Conservation (phyloP, 768 basidiomycete genomes). For the Coprinopsis sp. region DNA sequence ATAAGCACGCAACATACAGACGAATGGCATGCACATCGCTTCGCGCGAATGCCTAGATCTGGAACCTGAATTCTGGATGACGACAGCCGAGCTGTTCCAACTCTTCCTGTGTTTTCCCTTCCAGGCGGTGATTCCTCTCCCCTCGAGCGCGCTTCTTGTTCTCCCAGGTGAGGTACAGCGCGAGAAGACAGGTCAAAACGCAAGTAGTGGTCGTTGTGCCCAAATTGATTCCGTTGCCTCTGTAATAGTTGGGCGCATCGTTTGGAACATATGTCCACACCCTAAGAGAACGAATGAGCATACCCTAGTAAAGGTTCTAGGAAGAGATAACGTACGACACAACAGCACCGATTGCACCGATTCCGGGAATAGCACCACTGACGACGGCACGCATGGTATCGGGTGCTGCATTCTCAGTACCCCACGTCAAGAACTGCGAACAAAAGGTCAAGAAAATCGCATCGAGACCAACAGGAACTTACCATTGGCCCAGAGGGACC, state of each 20-base stretch:
- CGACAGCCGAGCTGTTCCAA: constrained; percentile 30
- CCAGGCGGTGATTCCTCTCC: constrained; percentile 29
- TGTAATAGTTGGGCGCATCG: constrained; percentile 42
- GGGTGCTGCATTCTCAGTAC: constrained; percentile 44
- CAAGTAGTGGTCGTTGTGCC: constrained; percentile 9
- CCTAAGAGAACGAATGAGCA: constrained; percentile 16
- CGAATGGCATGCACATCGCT: too few species aligned
- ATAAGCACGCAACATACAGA: too few species aligned
- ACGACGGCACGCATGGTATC: constrained; percentile 45
- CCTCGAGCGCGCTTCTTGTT: constrained; percentile 34
- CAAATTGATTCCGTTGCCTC: constrained; percentile 42
- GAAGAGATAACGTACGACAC: constrained; percentile 32
- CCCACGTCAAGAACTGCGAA: constrained; percentile 38
- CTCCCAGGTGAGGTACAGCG: constrained; percentile 30
- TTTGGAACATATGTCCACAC: constrained; percentile 45
- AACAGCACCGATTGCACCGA: constrained; percentile 41
- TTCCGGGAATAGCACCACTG: constrained; percentile 40
- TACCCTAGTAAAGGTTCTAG: too few species aligned
- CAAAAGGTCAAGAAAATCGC: neutral
- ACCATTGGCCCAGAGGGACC: constrained; percentile 35
- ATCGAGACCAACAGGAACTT: neutral
- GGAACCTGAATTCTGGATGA: constrained; percentile 35
- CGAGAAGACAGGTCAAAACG: neutral
- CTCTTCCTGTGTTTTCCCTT: constrained; percentile 27
- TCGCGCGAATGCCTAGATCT: too few species aligned